Base-by-base conservation (phyloP, 1,284 basidiomycete genomes). In the Coniophora puteana region DNA sequence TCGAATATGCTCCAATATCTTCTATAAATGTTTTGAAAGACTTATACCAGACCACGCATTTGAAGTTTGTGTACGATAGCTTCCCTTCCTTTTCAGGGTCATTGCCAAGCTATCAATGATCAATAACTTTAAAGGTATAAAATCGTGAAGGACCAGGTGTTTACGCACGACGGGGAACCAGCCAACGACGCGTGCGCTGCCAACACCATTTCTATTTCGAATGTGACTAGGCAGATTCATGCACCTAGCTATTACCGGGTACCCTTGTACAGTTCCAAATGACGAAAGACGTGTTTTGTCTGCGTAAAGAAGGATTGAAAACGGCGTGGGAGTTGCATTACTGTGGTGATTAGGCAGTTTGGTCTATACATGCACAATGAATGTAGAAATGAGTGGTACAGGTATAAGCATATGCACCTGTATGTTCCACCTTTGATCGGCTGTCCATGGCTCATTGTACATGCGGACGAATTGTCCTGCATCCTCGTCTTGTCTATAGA, bases 91-190 rank as follows among this genome's bases (percentile, higher is more conserved):
- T 44, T 11, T 40, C 37, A 11, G 51, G 25, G 29, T 60, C 55
- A 22, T 60, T 53, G 8, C 46, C 22, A 1, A 59, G 50, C 55
- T 60, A 44, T 41, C 22, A 20, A n/a, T 30, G 13, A 25, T 23
- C 20, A 7, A 29, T 28, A 18, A 1, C 22, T 22, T 23, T 17
- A 12, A 4, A 32, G 5, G n/a, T 32, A 18, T 32, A 13, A 32
- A 32, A 21, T n/a, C n/a, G n/a, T n/a, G n/a, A n/a, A n/a, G n/a
- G n/a, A n/a, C n/a, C 36, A 8, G 36, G 30, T n/a, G n/a, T n/a
- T 24, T 11, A 43, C 57, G 26, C 49, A 72, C 69, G 41, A 72
- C 58, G 28, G 67, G 69, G 5, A 72, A 41, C 62, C 65, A 72
- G 1, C 69, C 69, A 4, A 74, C 63, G 24, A 72, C 41, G 5